Evolutionary conservation across 768 basidiomycete genomes (phyloP), one percentile per base, ranked within the genome.

Genomic region (Suillus lakei): DNA sequence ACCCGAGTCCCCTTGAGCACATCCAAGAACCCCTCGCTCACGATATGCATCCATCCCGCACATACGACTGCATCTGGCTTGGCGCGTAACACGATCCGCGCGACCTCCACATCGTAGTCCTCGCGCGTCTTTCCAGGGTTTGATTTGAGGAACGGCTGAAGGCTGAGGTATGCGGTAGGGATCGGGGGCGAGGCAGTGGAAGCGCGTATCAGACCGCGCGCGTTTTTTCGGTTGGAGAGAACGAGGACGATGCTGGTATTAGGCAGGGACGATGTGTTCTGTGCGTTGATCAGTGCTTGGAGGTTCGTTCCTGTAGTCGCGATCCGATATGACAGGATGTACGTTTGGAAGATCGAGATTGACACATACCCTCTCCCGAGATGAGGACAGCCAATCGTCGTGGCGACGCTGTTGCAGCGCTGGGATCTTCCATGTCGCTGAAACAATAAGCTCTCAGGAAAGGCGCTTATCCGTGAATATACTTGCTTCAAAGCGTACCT

Each of bases 1-100:
- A 69, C 69, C 61, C 75, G 75, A 21, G 77, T 71, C 8, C 85
- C 85, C 56, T 83, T 81, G 60, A 93, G 74, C 38, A 88, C 82
- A 23, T 93, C 86, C 65, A 99, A 77, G 76, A 98, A 98, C 0
- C 80, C 81, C 61, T 93, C 90, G 64, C 90, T 88, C 65, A 98
- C 84, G 71, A 99, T 93, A 72, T 99, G 96, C 97, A 99, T 98
- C 94, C 95, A 99, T 0, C 98, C 98, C 0, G 97, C 98, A n/a
- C 99, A 84, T 8, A 99, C 92, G 56, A 99, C 86, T 30, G 97
- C 75, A 77, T 98, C 93, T 0, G 97, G 97, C 38, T 80, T 78
- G 23, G 81, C 85, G 30, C 78, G 73, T 6, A 91, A 72, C 4
- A 95, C 88, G 61, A 88, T 83, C 38, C 85, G 79, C 9, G 93